These are phyloP conservation scores for Clarireedia hainanense DNA, from an alignment of 2,329 filamentous ascomycete genomes.

Conservation along the genomic window DNA sequence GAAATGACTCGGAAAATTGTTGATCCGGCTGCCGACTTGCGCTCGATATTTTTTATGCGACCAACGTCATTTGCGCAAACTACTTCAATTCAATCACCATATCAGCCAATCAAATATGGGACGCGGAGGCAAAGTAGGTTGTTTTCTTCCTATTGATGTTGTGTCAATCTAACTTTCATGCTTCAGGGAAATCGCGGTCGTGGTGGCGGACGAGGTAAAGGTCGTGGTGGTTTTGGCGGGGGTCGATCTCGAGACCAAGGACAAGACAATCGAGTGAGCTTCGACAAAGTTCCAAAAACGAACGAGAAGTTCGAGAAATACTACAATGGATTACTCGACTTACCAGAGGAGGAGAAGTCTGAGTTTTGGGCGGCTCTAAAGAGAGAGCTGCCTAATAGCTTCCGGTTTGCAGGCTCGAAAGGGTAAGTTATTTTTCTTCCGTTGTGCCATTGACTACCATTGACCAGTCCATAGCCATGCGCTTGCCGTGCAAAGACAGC, in stretches of 20 bases:
- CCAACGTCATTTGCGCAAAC: not conserved
- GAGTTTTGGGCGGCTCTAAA: constrained; percentile 79
- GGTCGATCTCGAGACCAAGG: constrained; percentile 26
- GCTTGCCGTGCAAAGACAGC: constrained; percentile 80
- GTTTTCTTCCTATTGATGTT: not conserved
- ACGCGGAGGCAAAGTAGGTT: constrained; percentile 26
- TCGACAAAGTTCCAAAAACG: constrained; percentile 57
- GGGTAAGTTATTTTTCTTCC: constrained; percentile 45
- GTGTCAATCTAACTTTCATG: not conserved
- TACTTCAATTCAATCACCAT: not conserved
- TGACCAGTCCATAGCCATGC: constrained; percentile 58
- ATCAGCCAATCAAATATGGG: constrained; percentile 18
- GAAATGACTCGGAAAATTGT: not conserved
- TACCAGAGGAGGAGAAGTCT: constrained; percentile 69
- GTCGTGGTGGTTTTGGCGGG: constrained; percentile 19
- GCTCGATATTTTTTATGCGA: constrained; percentile 5
- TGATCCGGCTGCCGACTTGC: not conserved
- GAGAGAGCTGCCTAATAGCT: constrained; percentile 89
- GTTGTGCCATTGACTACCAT: not conserved
- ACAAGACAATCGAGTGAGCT: constrained; percentile 37
- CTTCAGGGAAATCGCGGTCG: constrained; percentile 17
- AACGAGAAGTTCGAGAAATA: constrained; percentile 82
- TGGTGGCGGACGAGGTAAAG: constrained; percentile 16
- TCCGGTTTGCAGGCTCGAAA: constrained; percentile 93
- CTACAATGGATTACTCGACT: constrained; percentile 70